These are phyloP conservation scores for Claviceps lovelessii DNA, from an alignment of 2,329 filamentous ascomycete species.

Conservation along the genomic window DNA sequence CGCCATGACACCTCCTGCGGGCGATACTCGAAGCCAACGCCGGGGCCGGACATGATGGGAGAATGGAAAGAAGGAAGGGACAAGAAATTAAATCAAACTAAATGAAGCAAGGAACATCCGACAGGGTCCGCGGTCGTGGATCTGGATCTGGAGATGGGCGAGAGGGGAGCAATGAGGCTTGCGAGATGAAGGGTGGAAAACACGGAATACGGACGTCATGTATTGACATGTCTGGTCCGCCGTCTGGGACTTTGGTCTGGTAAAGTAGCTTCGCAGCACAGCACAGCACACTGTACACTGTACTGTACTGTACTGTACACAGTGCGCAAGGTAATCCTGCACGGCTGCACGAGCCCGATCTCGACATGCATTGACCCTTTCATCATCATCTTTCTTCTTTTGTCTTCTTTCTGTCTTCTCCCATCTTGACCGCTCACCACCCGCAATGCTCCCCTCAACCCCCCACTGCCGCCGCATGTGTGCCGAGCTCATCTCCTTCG, in stretches of 20 bases:
- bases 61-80: background rate
- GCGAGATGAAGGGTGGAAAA: background rate
- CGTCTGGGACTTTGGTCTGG: too few species aligned
- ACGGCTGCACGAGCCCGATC: too few species aligned
- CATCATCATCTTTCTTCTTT: background rate
- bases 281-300: too few species aligned
- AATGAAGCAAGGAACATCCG: background rate
- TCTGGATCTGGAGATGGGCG: too few species aligned
- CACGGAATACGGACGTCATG: background rate
- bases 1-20: constrained; percentile 64
- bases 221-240: too few species aligned
- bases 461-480: constrained; percentile 18
- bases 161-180: background rate
- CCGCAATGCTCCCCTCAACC: constrained; percentile 1
- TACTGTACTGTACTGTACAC: too few species aligned
- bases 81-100: too few species aligned
- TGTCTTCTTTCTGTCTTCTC: background rate
- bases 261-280: too few species aligned
- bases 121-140: background rate
- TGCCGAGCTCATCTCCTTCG: constrained; percentile 22
- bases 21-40: constrained; percentile 68
- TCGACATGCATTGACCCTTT: too few species aligned
- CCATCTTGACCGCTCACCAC: background rate
- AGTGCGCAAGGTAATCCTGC: too few species aligned
- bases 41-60: constrained; percentile 29